Evolutionary conservation across 257 asterid genomes (phyloP), one percentile per base, ranked within the genome.

Genomic region (Capsicum pubescens): DNA sequence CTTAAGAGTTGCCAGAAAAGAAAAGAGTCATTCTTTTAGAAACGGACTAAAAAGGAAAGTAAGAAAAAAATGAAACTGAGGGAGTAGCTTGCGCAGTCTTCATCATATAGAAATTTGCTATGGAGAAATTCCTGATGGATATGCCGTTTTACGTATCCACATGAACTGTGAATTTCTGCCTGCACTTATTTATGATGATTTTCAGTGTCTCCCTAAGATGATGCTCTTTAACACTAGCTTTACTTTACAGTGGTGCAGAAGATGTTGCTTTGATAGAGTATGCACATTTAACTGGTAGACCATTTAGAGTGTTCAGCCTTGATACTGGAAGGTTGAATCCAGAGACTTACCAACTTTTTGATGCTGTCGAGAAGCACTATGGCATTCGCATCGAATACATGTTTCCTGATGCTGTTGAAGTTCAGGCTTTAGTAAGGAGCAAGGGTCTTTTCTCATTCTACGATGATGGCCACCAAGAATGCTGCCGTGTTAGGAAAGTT

Each of bases 381-480:
- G 88, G 88, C 17, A 93, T 95, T 86, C 95, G 81, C 57, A 93
- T 93, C 0, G 98, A 95, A 67, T 95, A 93, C 93, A 93, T 90
- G 96, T 95, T 95, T 79, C 97, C 98, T 7, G 98, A 95, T 82
- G 89, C 98, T 35, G 89, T 84, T 4, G 98, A 95, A 89, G 98
- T 95, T 64, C 94, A 95, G 90, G 91, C 90, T 55, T 78, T 95
- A 63, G 98, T 95, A 13, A 89, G 97, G 84, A 90, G 67, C 90
- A 95, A 95, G 86, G 98, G 98, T 50, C 98, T 93, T 0, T 95
- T 93, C 89, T 95, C 98, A n/a, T 95, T 95, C 87, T 95, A 95
- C 2, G 94, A 92, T 56, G 98, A 95, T 59, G 98, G 98, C 14
- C 98, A 95, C 89, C 98, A 95, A 76, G 98, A 95, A 83, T 95